Evolutionary conservation across 768 basidiomycete genomes (phyloP).

Genomic region (Tephrocybe rancida): DNA sequence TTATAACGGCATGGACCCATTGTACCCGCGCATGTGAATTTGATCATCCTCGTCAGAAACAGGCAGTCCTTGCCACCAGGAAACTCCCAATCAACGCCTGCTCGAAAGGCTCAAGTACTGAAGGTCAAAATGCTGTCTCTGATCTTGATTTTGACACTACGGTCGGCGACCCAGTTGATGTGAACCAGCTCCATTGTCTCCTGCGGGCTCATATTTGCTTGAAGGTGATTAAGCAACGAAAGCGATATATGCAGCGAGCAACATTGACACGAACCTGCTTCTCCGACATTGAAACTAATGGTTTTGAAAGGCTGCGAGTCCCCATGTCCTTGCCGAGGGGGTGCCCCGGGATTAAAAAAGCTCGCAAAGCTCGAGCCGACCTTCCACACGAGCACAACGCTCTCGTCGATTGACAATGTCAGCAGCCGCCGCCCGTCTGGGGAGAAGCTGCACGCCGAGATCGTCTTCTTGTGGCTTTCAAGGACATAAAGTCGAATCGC

Average conservation of each 20-base stretch:
- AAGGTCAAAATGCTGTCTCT: constrained; percentile 85
- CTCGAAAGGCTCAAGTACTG: constrained; percentile 51
- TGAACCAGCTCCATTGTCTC: constrained; percentile 71
- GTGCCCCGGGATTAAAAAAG: constrained; percentile 89
- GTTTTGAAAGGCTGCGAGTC: constrained; percentile 90
- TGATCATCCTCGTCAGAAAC: too few species aligned
- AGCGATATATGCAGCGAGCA: neutral
- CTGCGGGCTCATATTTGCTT: constrained; percentile 47
- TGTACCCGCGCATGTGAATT: too few species aligned
- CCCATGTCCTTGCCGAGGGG: constrained; percentile 84
- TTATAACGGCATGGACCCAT: too few species aligned
- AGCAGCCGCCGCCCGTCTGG: constrained; percentile 91
- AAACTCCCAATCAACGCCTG: too few species aligned
- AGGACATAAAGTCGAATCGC: constrained; percentile 94
- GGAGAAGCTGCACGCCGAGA: constrained; percentile 89
- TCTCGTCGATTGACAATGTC: constrained; percentile 85
- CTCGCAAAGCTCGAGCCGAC: constrained; percentile 89
- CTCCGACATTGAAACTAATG: constrained; percentile 81
- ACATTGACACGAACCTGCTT: constrained; percentile 80
- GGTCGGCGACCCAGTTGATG: constrained; percentile 85
- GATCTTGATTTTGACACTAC: constrained; percentile 83
- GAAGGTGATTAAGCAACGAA: constrained; percentile 2
- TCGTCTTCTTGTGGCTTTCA: constrained; percentile 82
- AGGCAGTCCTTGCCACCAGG: too few species aligned
- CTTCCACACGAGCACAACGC: constrained; percentile 90